phyloP scores from a whole-genome alignment of 495 filamentous ascomycete genomes.

The Tuber borchii region DNA sequence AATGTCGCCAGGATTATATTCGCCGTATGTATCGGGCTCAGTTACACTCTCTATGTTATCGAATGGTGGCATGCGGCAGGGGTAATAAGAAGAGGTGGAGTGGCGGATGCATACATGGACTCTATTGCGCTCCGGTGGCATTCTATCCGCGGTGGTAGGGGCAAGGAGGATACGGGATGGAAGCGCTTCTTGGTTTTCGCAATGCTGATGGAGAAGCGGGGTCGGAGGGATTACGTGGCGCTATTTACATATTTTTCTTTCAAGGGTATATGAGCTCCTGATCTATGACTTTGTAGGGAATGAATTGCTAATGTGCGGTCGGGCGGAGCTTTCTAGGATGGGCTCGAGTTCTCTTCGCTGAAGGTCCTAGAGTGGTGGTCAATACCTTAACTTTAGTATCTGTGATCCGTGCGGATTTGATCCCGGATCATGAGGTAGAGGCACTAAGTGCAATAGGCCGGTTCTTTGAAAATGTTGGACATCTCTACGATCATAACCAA shows the following conservation, averaged over 20 bases:
- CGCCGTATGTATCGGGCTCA: slow-evolving; percentile 77
- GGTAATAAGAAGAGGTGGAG: slow-evolving; percentile 72
- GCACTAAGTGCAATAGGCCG: slow-evolving; percentile 51
- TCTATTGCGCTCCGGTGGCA: slow-evolving; percentile 74
- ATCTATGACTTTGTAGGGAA: neutral
- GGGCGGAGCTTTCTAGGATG: slow-evolving; percentile 54
- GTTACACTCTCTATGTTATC: slow-evolving; percentile 66
- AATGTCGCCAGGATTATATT: slow-evolving; percentile 82
- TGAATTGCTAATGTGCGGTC: slow-evolving; percentile 25
- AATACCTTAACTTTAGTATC: slow-evolving; percentile 84
- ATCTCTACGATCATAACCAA: slow-evolving; percentile 62
- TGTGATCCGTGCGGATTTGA: slow-evolving; percentile 62
- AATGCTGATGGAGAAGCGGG: slow-evolving; percentile 82
- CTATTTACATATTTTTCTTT: slow-evolving; percentile 93
- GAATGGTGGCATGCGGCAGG: slow-evolving; percentile 71
- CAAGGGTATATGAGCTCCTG: slow-evolving; percentile 54
- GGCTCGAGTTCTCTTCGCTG: slow-evolving; percentile 78
- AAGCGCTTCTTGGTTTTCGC: slow-evolving; percentile 86
- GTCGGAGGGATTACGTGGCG: slow-evolving; percentile 83
- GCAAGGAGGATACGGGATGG: slow-evolving; percentile 57
- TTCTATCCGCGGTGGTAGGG: slow-evolving; percentile 60
- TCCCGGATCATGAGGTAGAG: slow-evolving; percentile 55
- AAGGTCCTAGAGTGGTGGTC: slow-evolving; percentile 81
- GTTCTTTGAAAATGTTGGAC: slow-evolving; percentile 70
- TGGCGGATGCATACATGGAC: slow-evolving; percentile 88